Percentiles rank a stretch among this genome's conserved stretches.
Evolutionary conservation across 495 filamentous ascomycete species (phyloP).

Genomic region (Penicillium lividum): DNA sequence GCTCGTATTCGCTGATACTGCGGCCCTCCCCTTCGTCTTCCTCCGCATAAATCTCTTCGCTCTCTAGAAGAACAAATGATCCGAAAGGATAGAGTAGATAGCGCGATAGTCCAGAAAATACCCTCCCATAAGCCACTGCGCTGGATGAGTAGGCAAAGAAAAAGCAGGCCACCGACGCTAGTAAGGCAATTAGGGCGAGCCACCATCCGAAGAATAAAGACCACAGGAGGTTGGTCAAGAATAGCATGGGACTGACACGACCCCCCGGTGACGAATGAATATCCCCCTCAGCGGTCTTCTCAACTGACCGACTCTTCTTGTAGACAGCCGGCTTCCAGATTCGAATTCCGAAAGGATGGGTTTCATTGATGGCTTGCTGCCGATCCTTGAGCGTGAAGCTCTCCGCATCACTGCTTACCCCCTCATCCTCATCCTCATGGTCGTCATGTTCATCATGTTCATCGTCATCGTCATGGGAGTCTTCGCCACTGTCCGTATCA

Average conservation of each 20-base stretch:
- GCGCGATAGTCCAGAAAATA: conserved; percentile 78
- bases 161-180: conserved; percentile 76
- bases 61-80: conserved; percentile 88
- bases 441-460: conserved; percentile 21
- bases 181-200: conserved; percentile 75
- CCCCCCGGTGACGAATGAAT: conserved; percentile 95
- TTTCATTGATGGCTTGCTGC: conserved; percentile 98
- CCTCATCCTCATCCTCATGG: conserved; percentile 46
- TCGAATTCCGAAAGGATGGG: conserved; percentile 96
- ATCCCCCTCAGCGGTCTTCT: conserved; percentile 93
- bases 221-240: conserved; percentile 88
- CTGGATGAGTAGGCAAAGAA: conserved; percentile 76
- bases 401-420: conserved; percentile 71
- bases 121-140: conserved; percentile 80
- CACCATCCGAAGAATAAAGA: conserved; percentile 96
- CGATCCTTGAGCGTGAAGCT: conserved; percentile 83
- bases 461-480: conserved; percentile 21
- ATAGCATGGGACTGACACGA: conserved; percentile 76
- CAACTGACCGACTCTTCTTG: conserved; percentile 95
- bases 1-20: conserved; percentile 98
- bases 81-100: conserved; percentile 97
- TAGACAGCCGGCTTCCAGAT: conserved; percentile 99
- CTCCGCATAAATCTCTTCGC: conserved; percentile 91
- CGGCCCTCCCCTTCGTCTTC: conserved; percentile 99
- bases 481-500: conserved; percentile 23